Base-by-base conservation (phyloP, 352 stramenopile genomes). In the Pythium monospermum region DNA sequence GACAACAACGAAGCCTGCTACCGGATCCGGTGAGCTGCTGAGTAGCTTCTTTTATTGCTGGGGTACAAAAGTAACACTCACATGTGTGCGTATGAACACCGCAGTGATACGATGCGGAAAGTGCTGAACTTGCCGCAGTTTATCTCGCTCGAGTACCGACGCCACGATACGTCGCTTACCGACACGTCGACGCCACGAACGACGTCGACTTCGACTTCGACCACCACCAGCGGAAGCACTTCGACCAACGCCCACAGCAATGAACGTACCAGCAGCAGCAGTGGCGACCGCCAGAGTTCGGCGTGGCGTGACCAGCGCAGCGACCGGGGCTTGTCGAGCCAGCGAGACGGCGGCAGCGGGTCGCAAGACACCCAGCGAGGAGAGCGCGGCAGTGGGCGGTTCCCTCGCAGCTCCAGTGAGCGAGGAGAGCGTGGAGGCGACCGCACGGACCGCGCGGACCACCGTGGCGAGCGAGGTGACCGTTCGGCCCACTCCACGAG, bases 121-220 rank as follows among this genome's bases (percentile, higher is more conserved):
- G 66, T 97, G 48, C 70, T 97, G 33, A 95, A 96, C 54, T 59
- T 97, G 42, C 91, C 91, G 32, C 70, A 89, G 57, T 95, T 96
- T 67, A 85, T 97, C 26, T 75, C 83, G 42, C 59, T 97, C 27
- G 90, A 97, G 69, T 97, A 97, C 68, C 95, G 94, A 65, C 82
- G 83, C 48, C 90, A 97, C 51, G 85, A 96, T 45, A 83, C 65
- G 36, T 92, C 82, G 47, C 49, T 94, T 43, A 90, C 69, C 42
- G 83, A 94, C 51, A 91, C 85, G 61, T 64, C 33, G 61, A 49
- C 18, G 65, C 57, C 53, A 66, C 54, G 28, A 53, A 44, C 32
- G 15, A 13, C 30, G 30, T 13, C n/a, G n/a, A n/a, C n/a, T n/a
- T n/a, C n/a, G n/a, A n/a, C n/a, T 13, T 35, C 30, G 13, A 35